Percentiles rank a stretch among this genome's conserved stretches.
phyloP scores from a whole-genome alignment of 2,329 filamentous ascomycete species.

The Cladobotryum mycophilum region DNA sequence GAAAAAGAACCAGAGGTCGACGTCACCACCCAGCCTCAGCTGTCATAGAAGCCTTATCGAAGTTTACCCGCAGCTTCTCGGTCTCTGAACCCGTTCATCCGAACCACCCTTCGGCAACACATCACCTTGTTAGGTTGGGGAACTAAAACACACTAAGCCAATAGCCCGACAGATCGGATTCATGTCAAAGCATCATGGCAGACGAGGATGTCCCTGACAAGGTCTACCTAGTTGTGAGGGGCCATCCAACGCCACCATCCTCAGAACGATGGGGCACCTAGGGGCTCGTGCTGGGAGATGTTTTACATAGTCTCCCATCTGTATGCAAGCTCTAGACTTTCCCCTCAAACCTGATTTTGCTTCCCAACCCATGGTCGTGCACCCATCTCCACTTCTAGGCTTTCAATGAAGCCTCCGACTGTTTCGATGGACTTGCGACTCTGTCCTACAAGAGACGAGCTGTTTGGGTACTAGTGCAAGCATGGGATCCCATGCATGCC shows the following conservation, averaged over 20 bases:
- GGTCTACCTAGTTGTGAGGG: slow-evolving; percentile 2
- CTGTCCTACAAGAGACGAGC: neutral
- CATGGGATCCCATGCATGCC: neutral
- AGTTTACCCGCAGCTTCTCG: neutral
- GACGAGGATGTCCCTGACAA: slow-evolving; percentile 8
- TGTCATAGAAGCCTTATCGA: neutral
- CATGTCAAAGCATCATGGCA: slow-evolving; percentile 10
- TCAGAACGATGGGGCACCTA: slow-evolving; percentile 5
- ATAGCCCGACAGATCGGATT: slow-evolving; percentile 13
- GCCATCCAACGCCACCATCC: slow-evolving; percentile 9
- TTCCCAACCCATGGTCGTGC: slow-evolving; percentile 1
- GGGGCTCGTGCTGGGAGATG: slow-evolving; percentile 6
- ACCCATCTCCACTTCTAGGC: slow-evolving; percentile 7
- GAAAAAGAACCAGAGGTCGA: too few species aligned
- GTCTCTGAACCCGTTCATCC: neutral
- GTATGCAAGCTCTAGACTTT: neutral
- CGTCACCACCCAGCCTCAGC: too few species aligned
- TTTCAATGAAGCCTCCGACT: slow-evolving; percentile 7
- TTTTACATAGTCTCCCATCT: slow-evolving; percentile 10
- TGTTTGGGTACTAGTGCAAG: slow-evolving; percentile 1
- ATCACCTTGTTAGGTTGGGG: neutral
- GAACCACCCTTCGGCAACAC: neutral
- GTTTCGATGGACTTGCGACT: slow-evolving; percentile 3
- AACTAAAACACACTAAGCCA: slow-evolving; percentile 6
- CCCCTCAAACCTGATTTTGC: neutral